Evolutionary conservation across 2,329 filamentous ascomycete species (phyloP), one percentile per base, ranked within the genome.

Genomic region (Blastomyces gilchristii): DNA sequence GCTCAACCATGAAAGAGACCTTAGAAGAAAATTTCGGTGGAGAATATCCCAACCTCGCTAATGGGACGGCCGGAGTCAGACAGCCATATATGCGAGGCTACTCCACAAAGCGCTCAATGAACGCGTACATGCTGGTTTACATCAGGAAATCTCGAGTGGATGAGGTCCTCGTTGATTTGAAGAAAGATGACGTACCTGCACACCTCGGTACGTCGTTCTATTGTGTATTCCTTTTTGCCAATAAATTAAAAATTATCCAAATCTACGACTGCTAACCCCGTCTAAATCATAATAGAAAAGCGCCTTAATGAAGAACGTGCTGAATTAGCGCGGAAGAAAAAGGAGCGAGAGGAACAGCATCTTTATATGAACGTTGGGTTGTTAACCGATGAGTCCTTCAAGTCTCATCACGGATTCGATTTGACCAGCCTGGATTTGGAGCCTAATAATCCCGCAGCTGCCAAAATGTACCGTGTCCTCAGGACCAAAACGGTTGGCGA

Each of bases 71-170:
- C 43, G 82, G 81, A 59, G 81, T 84, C 63, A 80, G 85, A 63
- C 87, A 87, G 68, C 85, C 84, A 1, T 87, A 87, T 69, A 85
- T 85, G 11, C 78, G 85, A 49, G 83, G 83, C 25, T 81, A 84
- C 74, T 87, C 85, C 2, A 82, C 83, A 3, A 88, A 88, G 70
- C 80, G 85, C 57, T 87, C 85, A 2, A 88, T 87, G 82, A 99
- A 92, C 74, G 95, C 94, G 5, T 99, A 99, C 80, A 99, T 99
- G 94, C 78, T 99, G 80, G 95, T 99, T 1, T 99, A 99, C 72
- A 91, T 99, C 67, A 87, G 94, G 56, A 90, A 96, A 73, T 89
- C 87, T 60, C 85, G 87, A 63, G 77, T 96, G n/a, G 89, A 96
- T 71, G 83, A 89, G 67, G 87, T 97, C 58, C 81, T 99, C 61